Base-by-base conservation (phyloP, 2,329 filamentous ascomycete species). In the Didymosphaeria variabile region DNA sequence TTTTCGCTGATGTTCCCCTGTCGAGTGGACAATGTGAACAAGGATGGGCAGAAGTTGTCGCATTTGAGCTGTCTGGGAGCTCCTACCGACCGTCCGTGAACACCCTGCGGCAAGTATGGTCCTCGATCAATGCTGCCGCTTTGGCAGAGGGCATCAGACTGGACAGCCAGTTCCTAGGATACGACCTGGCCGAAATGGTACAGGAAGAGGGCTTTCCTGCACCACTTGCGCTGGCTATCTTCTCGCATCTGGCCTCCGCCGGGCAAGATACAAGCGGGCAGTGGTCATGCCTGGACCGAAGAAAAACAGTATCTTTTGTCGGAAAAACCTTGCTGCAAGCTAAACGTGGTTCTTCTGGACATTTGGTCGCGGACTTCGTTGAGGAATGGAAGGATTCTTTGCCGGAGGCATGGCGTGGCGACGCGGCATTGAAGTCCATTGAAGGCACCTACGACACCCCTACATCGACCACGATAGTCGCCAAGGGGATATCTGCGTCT, bases 1-100 rank as follows among this genome's bases (percentile, higher is more conserved):
- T 87, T 2, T 84, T 86, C 63, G 72, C 72, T 10, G 77, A 87
- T 68, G 78, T 87, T 4, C 86, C 86, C 2, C 72, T 87, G 21
- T 87, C 85, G 19, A 67, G 80, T 17, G 79, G 69, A 6, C 82
- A 88, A 67, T 87, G 85, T 64, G 77, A 83, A 60, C 61, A 63
- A 9, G 84, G 74, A 2, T 88, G 85, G 85, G 71, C 67, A 40
- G 79, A 83, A 44, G 65, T 87, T 13, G 81, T 84, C 67, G 86
- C 83, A 32, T 88, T 88, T 72, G 82, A 87, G 60, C 70, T 77
- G 61, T 68, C 70, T 2, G 74, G 62, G 44, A 54, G 66, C 58
- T 81, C 79, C 40, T 83, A 80, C 70, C 75, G 80, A 15, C 86
- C 86, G 2, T 84, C 83, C 52, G 79, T 81, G n/a, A 75, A 72